Base-by-base conservation (phyloP, 768 basidiomycete species). In the Botryobasidium botryosum region DNA sequence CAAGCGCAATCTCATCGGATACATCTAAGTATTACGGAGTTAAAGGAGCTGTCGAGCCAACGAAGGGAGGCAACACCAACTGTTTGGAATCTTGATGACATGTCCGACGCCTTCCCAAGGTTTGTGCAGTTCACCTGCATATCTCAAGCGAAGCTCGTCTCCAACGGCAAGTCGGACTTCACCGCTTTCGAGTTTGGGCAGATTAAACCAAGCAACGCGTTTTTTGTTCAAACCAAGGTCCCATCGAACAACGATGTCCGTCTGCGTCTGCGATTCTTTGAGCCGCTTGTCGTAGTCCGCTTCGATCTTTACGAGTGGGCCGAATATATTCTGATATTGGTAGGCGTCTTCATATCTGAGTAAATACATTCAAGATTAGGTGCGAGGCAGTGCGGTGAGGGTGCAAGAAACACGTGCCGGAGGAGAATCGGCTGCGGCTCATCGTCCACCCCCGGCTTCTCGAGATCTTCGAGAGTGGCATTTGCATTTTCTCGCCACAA, bases 241-340 rank as follows among this genome's bases (percentile, higher is more conserved):
- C 94, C 94, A 99, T 36, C 94, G 69, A 20, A 99, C 81, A 23
- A 79, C 77, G 56, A 99, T 91, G 50, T 92, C 87, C 4, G 85
- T 94, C 64, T 99, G 92, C 0, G 94, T 97, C 65, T 99, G 94
- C 49, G 87, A 86, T 61, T 99, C 94, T 64, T 99, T 99, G 55
- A 97, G 70, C 44, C 79, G 74, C 64, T 96, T 96, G 59, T 99
- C 94, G 56, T 96, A 99, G 64, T 99, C 94, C 2, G 94, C 94
- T 58, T 99, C 94, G 53, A 99, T 97, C 67, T 99, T 99, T 62
- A 99, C 94, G 37, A 99, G 73, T 13, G 94, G 94, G 4, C 94
- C 94, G 56, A 97, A 92, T 45, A 99, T 97, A 58, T 99, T 99
- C 66, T 99, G 94, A 60, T 99, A 99, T 56, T 97, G 94, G 57